A percentile compares a stretch with the other conserved stretches of the same genome.
Conservation (phyloP, 208 protist species). For the Wallacemonas sp. region DNA sequence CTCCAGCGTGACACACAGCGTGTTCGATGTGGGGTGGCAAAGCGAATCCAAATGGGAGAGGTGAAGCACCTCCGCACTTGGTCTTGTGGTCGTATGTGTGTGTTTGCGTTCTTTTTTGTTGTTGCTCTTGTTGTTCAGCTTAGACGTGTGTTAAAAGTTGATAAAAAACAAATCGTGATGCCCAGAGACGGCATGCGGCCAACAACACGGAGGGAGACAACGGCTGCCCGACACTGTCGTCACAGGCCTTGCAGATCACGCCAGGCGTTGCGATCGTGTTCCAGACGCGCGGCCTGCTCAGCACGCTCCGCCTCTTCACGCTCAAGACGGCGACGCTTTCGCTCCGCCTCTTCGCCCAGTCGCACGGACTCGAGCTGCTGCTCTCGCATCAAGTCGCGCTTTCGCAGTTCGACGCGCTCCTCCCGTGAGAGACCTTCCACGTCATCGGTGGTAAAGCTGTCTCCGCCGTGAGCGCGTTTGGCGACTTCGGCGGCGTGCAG, state of each 20-base stretch:
- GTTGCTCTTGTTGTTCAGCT: no score
- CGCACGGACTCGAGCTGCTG: slow-evolving; percentile 77
- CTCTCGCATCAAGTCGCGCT: slow-evolving; percentile 52
- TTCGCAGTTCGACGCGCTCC: slow-evolving; percentile 52
- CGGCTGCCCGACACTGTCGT: background rate
- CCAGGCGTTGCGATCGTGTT: slow-evolving; percentile 85
- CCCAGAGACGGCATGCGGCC: no score
- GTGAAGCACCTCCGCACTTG: no score
- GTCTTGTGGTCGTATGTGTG: no score
- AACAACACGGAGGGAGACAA: no score
- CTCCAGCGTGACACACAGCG: no score
- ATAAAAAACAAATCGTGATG: no score
- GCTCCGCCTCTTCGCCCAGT: slow-evolving; percentile 72
- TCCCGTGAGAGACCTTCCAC: slow-evolving; percentile 36
- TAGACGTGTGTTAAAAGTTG: no score
- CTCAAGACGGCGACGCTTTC: slow-evolving; percentile 60
- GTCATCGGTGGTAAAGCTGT: background rate
- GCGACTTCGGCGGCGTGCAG: slow-evolving; percentile 28
- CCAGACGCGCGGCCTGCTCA: slow-evolving; percentile 63
- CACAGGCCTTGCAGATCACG: slow-evolving; percentile 71
- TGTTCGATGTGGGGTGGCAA: no score
- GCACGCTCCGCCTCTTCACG: slow-evolving; percentile 46
- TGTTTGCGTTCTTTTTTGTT: no score
- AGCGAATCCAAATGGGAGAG: no score
- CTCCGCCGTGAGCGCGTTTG: slow-evolving; percentile 1